Conservation (phyloP, 129 eudicot species). For the Arctium lappa region DNA sequence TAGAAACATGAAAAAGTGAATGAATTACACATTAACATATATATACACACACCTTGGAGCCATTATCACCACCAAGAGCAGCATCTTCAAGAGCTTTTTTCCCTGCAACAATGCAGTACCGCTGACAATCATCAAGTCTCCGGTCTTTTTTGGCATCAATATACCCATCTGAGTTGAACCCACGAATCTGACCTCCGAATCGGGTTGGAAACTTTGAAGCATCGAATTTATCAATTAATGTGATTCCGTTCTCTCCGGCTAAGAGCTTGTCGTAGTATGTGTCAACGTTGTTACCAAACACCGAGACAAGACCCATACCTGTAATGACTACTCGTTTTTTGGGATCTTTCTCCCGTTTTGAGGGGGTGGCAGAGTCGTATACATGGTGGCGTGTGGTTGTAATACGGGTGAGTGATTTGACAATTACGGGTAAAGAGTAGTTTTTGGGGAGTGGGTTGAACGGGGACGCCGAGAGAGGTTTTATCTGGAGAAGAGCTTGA, state of each 20-base stretch:
- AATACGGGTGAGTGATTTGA: not conserved
- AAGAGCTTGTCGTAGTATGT: conserved; percentile 61
- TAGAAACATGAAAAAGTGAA: not conserved
- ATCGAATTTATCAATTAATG: conserved; percentile 65
- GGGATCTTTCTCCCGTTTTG: conserved; percentile 74
- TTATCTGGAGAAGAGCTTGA: conserved; percentile 30
- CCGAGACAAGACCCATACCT: conserved; percentile 87
- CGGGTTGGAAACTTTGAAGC: conserved; percentile 71
- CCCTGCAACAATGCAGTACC: conserved; percentile 81
- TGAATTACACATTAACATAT: not conserved
- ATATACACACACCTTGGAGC: conserved; percentile 32
- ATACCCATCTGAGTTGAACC: conserved; percentile 53
- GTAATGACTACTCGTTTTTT: conserved; percentile 79
- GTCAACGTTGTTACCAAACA: conserved; percentile 72
- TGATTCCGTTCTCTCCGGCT: conserved; percentile 71
- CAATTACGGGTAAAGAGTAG: too few relatives aligned
- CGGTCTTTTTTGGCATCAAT: conserved; percentile 56
- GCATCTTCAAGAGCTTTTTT: conserved; percentile 78
- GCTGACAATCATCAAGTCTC: conserved; percentile 66
- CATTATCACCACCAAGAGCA: conserved; percentile 46
- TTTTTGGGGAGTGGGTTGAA: conserved; percentile 12
- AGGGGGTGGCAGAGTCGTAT: conserved; percentile 22
- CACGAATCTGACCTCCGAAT: conserved; percentile 79
- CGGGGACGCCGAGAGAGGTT: conserved; percentile 25
- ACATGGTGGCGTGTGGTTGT: conserved; percentile 4